phyloP scores from a whole-genome alignment of 208 protist species.

The Acanthamoeba culbertsoni region DNA sequence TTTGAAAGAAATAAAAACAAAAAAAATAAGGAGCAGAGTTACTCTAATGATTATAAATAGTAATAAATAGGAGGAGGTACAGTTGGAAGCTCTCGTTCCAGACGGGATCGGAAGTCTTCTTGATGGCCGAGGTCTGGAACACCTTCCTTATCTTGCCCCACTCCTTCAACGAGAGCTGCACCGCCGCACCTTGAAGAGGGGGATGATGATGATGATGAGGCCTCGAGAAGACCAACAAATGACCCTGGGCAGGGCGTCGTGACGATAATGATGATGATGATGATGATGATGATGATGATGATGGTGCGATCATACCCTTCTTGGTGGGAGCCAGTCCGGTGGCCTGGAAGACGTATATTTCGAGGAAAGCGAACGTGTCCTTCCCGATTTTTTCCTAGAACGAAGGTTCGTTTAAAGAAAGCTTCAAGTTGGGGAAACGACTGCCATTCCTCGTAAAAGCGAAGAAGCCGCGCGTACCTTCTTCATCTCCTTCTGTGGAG shows the following conservation, averaged over 20 bases:
- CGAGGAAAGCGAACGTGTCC: conserved; percentile 10
- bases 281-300: not conserved
- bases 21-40: no score
- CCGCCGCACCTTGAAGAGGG: not conserved
- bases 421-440: not conserved
- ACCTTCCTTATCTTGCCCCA: not conserved
- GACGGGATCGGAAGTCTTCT: not conserved
- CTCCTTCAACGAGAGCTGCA: conserved; percentile 31
- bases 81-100: conserved; percentile 57
- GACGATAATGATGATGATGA: no score
- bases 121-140: not conserved
- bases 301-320: not conserved
- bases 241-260: no score
- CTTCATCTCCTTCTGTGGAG: conserved; percentile 29
- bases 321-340: not conserved
- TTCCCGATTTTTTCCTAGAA: conserved; percentile 54
- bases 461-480: no score
- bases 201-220: not conserved
- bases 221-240: not conserved
- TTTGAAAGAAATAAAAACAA: no score
- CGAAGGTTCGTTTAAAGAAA: not conserved
- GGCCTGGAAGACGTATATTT: conserved; percentile 21
- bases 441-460: no score
- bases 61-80: not conserved
- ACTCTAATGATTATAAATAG: no score